A percentile compares a stretch with the other conserved stretches of the same genome.
phyloP scores from a whole-genome alignment of 345 rosid species.

The Psidium guajava region DNA sequence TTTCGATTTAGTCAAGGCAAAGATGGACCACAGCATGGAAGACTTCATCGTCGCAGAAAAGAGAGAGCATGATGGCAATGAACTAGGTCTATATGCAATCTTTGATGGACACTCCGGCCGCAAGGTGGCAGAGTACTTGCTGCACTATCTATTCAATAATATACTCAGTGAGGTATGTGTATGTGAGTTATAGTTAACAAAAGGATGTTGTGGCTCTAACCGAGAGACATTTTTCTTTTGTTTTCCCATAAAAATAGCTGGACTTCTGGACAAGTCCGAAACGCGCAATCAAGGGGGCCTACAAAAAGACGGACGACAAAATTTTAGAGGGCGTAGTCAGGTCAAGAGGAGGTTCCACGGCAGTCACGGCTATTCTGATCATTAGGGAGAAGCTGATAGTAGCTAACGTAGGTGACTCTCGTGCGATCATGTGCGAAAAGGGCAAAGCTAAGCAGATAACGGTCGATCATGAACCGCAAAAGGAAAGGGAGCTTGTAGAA shows the following conservation, averaged over 20 bases:
- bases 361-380: slow-evolving; percentile 32
- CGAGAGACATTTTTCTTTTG: neutral
- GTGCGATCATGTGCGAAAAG: slow-evolving; percentile 26
- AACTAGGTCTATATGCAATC: slow-evolving; percentile 38
- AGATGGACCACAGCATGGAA: slow-evolving; percentile 47
- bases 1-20: slow-evolving; percentile 32
- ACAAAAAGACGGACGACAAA: slow-evolving; percentile 22
- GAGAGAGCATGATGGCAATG: slow-evolving; percentile 18
- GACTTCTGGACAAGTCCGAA: slow-evolving; percentile 28
- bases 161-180: slow-evolving; percentile 24
- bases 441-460: slow-evolving; percentile 24
- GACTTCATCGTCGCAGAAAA: slow-evolving; percentile 38
- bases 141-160: slow-evolving; percentile 31
- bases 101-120: slow-evolving; percentile 45
- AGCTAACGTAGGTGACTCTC: slow-evolving; percentile 46
- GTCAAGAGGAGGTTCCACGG: slow-evolving; percentile 41
- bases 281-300: slow-evolving; percentile 27
- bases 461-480: slow-evolving; percentile 34
- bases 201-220: neutral
- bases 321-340: slow-evolving; percentile 22
- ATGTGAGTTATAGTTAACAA: neutral
- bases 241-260: slow-evolving; percentile 11
- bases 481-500: slow-evolving; percentile 30
- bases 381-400: slow-evolving; percentile 32
- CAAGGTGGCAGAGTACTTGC: slow-evolving; percentile 37